Conservation (phyloP, 2,329 filamentous ascomycete genomes). For the Acarospora socialis region DNA sequence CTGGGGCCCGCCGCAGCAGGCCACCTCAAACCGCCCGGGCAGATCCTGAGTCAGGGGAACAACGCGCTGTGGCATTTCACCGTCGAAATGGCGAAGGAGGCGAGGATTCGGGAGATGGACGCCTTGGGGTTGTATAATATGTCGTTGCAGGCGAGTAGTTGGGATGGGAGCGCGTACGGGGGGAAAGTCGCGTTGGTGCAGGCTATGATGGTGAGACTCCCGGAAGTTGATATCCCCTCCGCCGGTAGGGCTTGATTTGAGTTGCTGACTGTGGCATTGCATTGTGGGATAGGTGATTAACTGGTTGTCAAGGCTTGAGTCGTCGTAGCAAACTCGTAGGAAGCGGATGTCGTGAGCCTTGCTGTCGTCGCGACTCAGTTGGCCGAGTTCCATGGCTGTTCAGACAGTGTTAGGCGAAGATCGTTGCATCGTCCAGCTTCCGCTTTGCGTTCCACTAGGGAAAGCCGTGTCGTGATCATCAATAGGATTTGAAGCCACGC, state of each 20-base stretch:
- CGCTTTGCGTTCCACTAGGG: too few species aligned
- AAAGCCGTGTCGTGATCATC: too few species aligned
- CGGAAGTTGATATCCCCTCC: background rate
- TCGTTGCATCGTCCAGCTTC: too few species aligned
- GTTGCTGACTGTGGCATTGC: background rate
- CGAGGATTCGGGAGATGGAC: conserved; percentile 25
- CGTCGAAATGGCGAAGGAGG: conserved; percentile 21
- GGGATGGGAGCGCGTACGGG: conserved; percentile 26
- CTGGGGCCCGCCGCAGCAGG: conserved; percentile 27
- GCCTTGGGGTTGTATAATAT: conserved; percentile 30
- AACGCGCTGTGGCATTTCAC: conserved; percentile 28
- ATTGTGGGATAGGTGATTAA: conserved; percentile 19
- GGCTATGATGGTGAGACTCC: conserved; percentile 28
- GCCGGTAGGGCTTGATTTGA: background rate
- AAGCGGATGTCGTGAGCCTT: too few species aligned
- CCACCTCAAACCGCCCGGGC: conserved; percentile 20
- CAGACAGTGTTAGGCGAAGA: too few species aligned
- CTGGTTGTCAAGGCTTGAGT: conserved; percentile 22
- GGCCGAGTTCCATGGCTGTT: too few species aligned
- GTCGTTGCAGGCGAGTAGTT: conserved; percentile 26
- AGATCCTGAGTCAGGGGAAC: conserved; percentile 20
- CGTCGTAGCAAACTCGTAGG: conserved; percentile 7
- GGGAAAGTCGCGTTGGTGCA: conserved; percentile 28
- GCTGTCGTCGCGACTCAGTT: too few species aligned
- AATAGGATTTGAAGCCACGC: too few species aligned